Base-by-base conservation (phyloP, 2,329 filamentous ascomycete species). In the Didymella arachidicola region DNA sequence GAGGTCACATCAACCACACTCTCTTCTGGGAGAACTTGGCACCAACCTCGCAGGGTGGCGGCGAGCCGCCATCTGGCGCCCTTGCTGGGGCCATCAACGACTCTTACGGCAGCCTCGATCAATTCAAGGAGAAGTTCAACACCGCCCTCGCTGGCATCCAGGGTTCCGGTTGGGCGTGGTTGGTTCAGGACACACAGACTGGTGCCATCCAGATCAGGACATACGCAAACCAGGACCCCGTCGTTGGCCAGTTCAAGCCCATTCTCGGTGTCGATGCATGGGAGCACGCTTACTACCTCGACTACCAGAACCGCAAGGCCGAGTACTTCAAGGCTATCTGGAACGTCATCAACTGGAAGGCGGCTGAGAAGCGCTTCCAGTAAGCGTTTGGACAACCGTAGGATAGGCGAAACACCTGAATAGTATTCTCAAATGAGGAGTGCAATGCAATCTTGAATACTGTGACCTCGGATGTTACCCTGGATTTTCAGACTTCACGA, bases 301-400 rank as follows among this genome's bases (percentile, higher is more conserved):
- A 97, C 83, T 97, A 97, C 82, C 86, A 97, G 87, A 97, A 97
- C 85, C 89, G 92, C 79, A 97, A 97, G 87, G 93, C 90, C 57
- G 93, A 97, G 82, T 97, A 97, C 84, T 97, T 97, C 80, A 86
- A 86, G 72, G 92, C 92, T 59, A 90, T 97, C 77, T 97, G 93
- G 93, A 91, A 96, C 69, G 93, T 97, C 48, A 83, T 97, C 79
- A 97, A 97, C 87, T 97, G 93, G 93, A 92, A 93, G 86, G 87
- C 90, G 30, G 93, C 92, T 43, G 88, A 91, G 78, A 87, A 89
- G 83, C 87, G 92, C 65, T 92, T 92, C 74, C 78, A 82, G 70
- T 84, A 82, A 77, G 65, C 16, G 34, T 8, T 4, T 32, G 8
- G 14, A 29, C 18, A 7, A 25, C 3, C 46, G 46, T 57, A 51